Base-by-base conservation (phyloP, 352 stramenopile species). In the Phytopythium boreale region DNA sequence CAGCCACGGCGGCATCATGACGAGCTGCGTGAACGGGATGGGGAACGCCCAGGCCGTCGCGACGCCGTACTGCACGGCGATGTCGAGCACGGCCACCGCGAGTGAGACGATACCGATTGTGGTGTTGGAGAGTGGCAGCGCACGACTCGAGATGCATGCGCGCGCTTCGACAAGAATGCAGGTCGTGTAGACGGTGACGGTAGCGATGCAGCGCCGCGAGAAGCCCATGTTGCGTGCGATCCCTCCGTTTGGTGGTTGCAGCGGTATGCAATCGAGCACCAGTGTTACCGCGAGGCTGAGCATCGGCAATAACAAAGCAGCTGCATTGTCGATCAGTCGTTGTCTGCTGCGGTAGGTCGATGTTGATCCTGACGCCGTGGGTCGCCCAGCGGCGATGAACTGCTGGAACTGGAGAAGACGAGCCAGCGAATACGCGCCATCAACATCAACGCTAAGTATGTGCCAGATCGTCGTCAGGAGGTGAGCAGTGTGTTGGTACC, bases 11-110 rank as follows among this genome's bases (percentile, higher is more conserved):
- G 29, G 27, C 51, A 57, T 43, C 51, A 57, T 57, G 6, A 57
- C 27, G 20, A 57, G 51, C 10, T 57, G 51, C 27, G 51, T 57
- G 51, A 57, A 57, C 6, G 51, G 51, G 19, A 57, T 57, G 7
- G 51, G 51, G 51, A 57, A 57, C 29, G 20, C 51, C 51, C 51
- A 57, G 5, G 29, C 51, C 15, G 15, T 43, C 10, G 51, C 51
- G 15, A 57, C 51, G 8, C 51, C 51, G 12, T 41, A 57, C 19
- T 26, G 27, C 17, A 20, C 51, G 10, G 27, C 29, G 9, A 8
- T 57, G 51, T 57, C 29, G 9, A 57, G 24, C 15, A 57, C 29
- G 12, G 51, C 27, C 8, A 43, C 51, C 0, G 10, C 1, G 9
- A 57, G 20, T 2, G 51, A 57, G 19, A 57, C 29, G 17, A 26